These are phyloP conservation scores for Penicillium antarcticum DNA, from an alignment of 495 filamentous ascomycete species.

Conservation along the genomic window DNA sequence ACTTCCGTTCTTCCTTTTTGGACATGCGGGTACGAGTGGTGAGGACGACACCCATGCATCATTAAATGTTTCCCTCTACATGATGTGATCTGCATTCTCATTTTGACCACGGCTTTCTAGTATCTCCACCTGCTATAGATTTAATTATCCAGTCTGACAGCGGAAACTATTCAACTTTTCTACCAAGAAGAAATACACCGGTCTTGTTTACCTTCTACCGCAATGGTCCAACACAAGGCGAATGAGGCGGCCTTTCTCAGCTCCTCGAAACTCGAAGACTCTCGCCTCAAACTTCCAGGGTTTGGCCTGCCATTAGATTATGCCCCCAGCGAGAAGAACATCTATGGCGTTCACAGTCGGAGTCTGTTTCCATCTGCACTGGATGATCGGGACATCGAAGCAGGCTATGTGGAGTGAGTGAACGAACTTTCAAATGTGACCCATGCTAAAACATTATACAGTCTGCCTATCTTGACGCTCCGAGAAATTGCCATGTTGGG, in stretches of 20 bases:
- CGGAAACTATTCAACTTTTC: background rate
- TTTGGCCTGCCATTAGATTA: constrained; percentile 39
- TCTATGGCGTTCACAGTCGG: constrained; percentile 24
- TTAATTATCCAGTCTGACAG: background rate
- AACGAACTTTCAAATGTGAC: background rate
- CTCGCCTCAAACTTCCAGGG: constrained; percentile 33
- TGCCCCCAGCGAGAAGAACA: constrained; percentile 25
- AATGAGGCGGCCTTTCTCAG: constrained; percentile 3
- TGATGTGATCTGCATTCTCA: background rate
- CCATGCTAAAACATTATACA: constrained; percentile 4
- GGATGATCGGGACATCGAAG: constrained; percentile 33
- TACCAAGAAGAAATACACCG: background rate
- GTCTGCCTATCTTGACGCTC: constrained; percentile 34
- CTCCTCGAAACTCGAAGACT: constrained; percentile 6
- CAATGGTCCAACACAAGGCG: constrained; percentile 23
- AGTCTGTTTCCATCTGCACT: constrained; percentile 31
- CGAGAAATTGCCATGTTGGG: constrained; percentile 37
- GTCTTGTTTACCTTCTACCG: background rate
- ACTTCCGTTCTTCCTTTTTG: constrained; percentile 13
- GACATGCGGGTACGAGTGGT: background rate
- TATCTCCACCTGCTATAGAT: background rate
- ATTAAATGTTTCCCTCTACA: background rate
- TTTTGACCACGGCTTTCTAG: background rate
- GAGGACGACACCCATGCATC: constrained; percentile 24
- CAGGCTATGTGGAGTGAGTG: constrained; percentile 31